These are phyloP conservation scores for Magnusiomyces sp. DNA, from an alignment of 1,139 yeast species.

Conservation along the genomic window DNA sequence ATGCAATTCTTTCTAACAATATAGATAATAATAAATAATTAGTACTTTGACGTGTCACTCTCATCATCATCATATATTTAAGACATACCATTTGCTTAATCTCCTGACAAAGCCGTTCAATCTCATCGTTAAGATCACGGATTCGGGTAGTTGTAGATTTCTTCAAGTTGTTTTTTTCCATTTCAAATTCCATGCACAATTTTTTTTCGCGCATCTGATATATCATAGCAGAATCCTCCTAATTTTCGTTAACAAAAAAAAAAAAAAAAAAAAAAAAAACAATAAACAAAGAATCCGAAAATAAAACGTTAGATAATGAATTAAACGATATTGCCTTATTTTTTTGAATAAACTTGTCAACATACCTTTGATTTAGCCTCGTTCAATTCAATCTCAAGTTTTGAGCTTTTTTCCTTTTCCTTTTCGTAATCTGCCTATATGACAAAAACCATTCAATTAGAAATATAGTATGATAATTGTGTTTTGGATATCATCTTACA, in stretches of 20 bases:
- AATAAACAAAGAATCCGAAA: not conserved
- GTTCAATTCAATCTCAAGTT: too few relatives aligned
- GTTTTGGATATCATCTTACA: too few relatives aligned
- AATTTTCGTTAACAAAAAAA: not conserved
- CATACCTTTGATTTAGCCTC: not conserved
- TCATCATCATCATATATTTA: too few relatives aligned
- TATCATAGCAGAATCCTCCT: conserved; percentile 12
- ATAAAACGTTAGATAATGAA: not conserved
- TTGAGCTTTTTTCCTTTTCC: not conserved
- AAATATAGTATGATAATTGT: too few relatives aligned
- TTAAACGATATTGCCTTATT: not conserved
- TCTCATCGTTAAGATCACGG: conserved; percentile 7
- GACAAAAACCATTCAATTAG: too few relatives aligned
- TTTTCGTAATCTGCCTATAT: too few relatives aligned
- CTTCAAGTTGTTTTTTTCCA: conserved; percentile 8
- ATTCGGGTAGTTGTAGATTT: conserved; percentile 3
- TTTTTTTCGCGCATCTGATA: conserved; percentile 11
- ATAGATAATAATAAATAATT: too few relatives aligned
- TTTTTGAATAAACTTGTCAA: too few relatives aligned
- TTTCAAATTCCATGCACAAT: conserved; percentile 12
- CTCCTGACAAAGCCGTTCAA: too few relatives aligned
- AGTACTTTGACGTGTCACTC: too few relatives aligned
- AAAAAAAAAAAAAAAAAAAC: not conserved
- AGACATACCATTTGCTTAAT: too few relatives aligned
- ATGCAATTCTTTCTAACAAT: too few relatives aligned